Evolutionary conservation across 1,139 yeast genomes (phyloP).

Genomic region (Suzukiozyma palmioleophila): DNA sequence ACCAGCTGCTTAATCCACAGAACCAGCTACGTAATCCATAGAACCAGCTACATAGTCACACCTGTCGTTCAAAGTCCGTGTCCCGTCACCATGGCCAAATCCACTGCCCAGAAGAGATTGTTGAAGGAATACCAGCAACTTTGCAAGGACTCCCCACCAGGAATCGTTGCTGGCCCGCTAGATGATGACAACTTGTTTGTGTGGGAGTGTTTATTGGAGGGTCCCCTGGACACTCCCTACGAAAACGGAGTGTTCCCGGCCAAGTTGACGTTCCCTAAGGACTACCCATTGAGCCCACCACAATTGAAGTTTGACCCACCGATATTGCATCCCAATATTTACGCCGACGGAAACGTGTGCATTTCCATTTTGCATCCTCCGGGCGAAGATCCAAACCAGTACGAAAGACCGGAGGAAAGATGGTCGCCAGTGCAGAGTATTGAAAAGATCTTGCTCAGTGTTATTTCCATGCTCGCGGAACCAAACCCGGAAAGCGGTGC

Average conservation of each 20-base stretch:
- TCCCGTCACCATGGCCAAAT: constrained; percentile 42
- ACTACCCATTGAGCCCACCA: constrained; percentile 93
- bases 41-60: too few species aligned
- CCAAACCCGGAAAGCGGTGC: constrained; percentile 98
- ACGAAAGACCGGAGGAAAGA: constrained; percentile 91
- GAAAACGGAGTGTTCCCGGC: constrained; percentile 95
- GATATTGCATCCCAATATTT: constrained; percentile 87
- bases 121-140: constrained; percentile 87
- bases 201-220: constrained; percentile 92
- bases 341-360: constrained; percentile 92
- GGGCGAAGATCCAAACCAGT: constrained; percentile 95
- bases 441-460: constrained; percentile 88
- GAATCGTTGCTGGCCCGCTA: constrained; percentile 89
- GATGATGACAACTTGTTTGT: constrained; percentile 74
- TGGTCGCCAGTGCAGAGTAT: constrained; percentile 98
- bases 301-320: constrained; percentile 78
- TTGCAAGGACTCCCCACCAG: constrained; percentile 85
- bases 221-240: constrained; percentile 91
- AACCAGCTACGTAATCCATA: too few species aligned
- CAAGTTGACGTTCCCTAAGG: constrained; percentile 72
- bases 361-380: constrained; percentile 93
- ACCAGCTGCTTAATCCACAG: too few species aligned
- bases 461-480: constrained; percentile 93
- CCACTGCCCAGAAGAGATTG: constrained; percentile 81
- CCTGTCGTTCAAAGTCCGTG: too few species aligned